Evolutionary conservation across 768 basidiomycete species (phyloP).

Genomic region (Amanita thiersii): DNA sequence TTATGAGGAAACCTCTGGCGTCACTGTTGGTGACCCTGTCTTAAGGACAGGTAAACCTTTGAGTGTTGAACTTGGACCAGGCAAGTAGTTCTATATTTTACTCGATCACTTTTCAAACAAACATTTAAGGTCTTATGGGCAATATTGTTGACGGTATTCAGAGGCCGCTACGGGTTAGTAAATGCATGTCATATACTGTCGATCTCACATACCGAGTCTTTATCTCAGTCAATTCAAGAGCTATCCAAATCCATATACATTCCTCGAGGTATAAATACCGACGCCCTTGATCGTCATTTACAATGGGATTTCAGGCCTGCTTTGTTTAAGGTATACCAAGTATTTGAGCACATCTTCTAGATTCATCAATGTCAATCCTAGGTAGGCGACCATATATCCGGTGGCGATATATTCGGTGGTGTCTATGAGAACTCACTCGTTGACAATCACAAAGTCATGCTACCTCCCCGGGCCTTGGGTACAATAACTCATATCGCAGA

Average conservation of each 20-base stretch:
- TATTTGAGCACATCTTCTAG: neutral
- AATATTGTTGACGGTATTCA: conserved; percentile 99
- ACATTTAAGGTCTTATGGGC: conserved; percentile 80
- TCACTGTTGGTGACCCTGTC: conserved; percentile 98
- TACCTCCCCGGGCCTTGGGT: conserved; percentile 88
- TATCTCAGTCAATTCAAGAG: conserved; percentile 77
- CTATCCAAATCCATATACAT: conserved; percentile 99
- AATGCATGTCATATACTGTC: conserved; percentile 1
- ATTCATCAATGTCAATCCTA: conserved; percentile 19
- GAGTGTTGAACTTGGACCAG: conserved; percentile 95
- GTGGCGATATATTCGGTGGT: conserved; percentile 91
- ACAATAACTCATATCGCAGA: conserved; percentile 91
- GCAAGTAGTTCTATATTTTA: conserved; percentile 31
- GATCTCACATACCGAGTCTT: conserved; percentile 9
- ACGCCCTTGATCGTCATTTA: conserved; percentile 79
- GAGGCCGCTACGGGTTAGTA: conserved; percentile 75
- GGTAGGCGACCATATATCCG: conserved; percentile 96
- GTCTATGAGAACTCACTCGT: conserved; percentile 98
- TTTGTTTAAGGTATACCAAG: conserved; percentile 54
- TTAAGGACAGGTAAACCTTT: conserved; percentile 96
- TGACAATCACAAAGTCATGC: conserved; percentile 95
- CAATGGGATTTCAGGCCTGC: conserved; percentile 94
- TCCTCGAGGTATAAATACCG: conserved; percentile 96
- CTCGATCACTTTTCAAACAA: neutral
- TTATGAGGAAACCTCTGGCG: conserved; percentile 98